These are phyloP conservation scores for Chytridium lagenaria DNA, from an alignment of 371 early-diverging fungal species.

Conservation along the genomic window DNA sequence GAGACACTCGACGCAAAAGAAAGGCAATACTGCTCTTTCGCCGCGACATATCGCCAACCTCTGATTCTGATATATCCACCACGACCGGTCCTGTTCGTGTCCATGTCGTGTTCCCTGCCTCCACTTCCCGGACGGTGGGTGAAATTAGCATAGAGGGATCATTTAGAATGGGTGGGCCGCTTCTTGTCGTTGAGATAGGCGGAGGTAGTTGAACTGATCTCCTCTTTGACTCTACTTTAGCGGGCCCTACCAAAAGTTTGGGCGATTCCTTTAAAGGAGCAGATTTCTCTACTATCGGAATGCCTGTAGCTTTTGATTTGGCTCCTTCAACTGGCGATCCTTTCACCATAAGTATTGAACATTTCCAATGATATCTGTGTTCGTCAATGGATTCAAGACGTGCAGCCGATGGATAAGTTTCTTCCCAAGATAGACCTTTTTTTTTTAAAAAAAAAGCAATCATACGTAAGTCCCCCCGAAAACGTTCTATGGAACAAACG, in stretches of 20 bases:
- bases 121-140: constrained; percentile 46
- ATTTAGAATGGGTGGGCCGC: background rate
- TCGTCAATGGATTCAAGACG: constrained; percentile 66
- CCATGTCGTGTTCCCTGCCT: constrained; percentile 42
- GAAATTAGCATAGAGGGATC: constrained; percentile 31
- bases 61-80: constrained; percentile 34
- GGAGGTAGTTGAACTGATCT: background rate
- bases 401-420: constrained; percentile 64
- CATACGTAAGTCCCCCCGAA: too few species aligned
- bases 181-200: background rate
- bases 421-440: constrained; percentile 59
- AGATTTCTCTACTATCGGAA: too few species aligned
- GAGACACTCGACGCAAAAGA: constrained; percentile 1
- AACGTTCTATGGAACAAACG: too few species aligned
- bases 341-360: constrained; percentile 62
- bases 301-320: too few species aligned
- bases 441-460: too few species aligned
- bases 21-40: background rate
- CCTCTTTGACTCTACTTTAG: too few species aligned
- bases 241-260: too few species aligned
- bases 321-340: too few species aligned
- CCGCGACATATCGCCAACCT: background rate
- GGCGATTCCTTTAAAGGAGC: too few species aligned
- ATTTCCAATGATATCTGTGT: constrained; percentile 68
- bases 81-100: constrained; percentile 43